Evolutionary conservation across 2,329 filamentous ascomycete species (phyloP), one percentile per base, ranked within the genome.

Genomic region (Fusarium avenaceum): DNA sequence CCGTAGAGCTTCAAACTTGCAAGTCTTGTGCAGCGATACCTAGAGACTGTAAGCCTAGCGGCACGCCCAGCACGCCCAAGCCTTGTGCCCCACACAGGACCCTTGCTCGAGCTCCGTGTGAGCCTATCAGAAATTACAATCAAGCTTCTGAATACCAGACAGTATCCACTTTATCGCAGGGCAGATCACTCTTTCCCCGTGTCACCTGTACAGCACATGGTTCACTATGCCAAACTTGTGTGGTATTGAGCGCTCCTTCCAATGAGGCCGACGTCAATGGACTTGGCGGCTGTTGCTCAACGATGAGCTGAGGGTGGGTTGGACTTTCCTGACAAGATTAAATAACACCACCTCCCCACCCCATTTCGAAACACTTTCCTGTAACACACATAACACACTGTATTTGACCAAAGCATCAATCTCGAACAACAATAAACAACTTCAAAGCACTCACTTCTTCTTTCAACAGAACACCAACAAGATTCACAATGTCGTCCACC

Each of bases 401-500:
- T 26, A 28, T 19, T 45, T 19, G 26, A 57, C 47, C 40, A 51
- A 38, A 38, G 8, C 35, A 38, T 38, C 35, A 38, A 38, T 38
- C 35, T n/a, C 13, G 6, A 35, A 9, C 32, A 49, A 62, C 19
- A 20, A 13, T 9, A 30, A 28, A 35, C 7, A 30, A 1, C 26
- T 26, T 13, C 3, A n/a, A 35, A n/a, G 7, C n/a, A 35, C 19
- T 19, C 10, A 7, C 6, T 42, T 59, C 22, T 26, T 30, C 24
- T 48, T 15, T 30, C 19, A 57, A 15, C 35, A 55, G 22, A 55
- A 45, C 22, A 48, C 42, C 46, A 35, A 20, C 8, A 40, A 11
- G 43, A 17, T 59, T 61, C 50, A 61, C 40, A 44, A 70, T 70
- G 67, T 61, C 69, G 43, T 66, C 58, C 55, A 67, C 71, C 19